Evolutionary conservation across 192 early-diverging fungal genomes (phyloP).

Genomic region (Podila clonocystis): DNA sequence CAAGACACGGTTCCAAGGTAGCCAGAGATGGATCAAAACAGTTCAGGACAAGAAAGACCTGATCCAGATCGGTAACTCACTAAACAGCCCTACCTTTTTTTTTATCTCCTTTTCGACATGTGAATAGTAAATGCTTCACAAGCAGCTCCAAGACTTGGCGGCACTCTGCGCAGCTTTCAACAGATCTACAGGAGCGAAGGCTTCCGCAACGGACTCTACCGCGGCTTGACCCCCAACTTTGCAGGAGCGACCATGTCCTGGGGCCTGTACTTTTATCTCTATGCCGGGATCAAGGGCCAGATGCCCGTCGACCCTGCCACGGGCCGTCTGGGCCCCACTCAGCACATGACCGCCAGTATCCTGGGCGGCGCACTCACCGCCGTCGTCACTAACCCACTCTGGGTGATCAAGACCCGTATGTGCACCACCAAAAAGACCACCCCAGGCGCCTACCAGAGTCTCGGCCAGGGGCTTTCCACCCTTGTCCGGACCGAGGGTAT

Average conservation of each 20-base stretch:
- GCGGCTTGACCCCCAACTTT: slow-evolving; percentile 91
- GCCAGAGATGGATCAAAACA: neutral
- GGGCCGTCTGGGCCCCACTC: slow-evolving; percentile 70
- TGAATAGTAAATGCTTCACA: slow-evolving; percentile 61
- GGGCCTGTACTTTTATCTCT: slow-evolving; percentile 98
- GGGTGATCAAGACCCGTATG: slow-evolving; percentile 89
- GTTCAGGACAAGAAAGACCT: neutral
- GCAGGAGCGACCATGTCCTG: slow-evolving; percentile 92
- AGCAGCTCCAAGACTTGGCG: slow-evolving; percentile 65
- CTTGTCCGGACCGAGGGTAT: slow-evolving; percentile 75
- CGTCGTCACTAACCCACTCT: slow-evolving; percentile 80
- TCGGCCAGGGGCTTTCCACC: slow-evolving; percentile 68
- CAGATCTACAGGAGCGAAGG: slow-evolving; percentile 69
- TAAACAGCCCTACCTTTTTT: neutral
- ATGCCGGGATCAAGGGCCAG: slow-evolving; percentile 72
- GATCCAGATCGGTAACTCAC: neutral
- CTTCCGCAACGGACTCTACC: slow-evolving; percentile 80
- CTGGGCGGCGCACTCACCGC: slow-evolving; percentile 70
- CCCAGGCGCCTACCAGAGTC: slow-evolving; percentile 71
- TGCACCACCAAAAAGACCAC: slow-evolving; percentile 70
- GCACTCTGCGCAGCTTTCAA: slow-evolving; percentile 71
- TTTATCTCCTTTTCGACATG: neutral
- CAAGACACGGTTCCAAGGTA: slow-evolving; percentile 91
- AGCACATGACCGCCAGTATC: slow-evolving; percentile 74
- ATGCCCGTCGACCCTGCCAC: slow-evolving; percentile 65